Conservation (phyloP, 2,329 filamentous ascomycete species). For the Cladosporium sp. region DNA sequence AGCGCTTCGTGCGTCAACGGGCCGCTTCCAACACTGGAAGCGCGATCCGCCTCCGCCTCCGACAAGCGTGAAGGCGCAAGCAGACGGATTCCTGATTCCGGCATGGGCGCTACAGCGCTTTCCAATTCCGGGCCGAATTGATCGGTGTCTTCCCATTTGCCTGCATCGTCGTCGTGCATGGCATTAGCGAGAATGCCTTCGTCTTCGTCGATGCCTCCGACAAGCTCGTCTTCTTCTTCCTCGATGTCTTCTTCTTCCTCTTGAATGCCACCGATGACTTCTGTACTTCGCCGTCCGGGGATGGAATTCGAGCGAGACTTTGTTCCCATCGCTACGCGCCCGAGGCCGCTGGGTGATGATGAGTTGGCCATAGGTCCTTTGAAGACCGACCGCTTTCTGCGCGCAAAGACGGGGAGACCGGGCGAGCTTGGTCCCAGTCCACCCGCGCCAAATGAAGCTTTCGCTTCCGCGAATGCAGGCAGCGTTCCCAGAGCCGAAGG, state of each 20-base stretch:
- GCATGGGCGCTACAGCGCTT: not conserved
- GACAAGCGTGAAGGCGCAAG: not conserved
- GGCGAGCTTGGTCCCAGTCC: conserved; percentile 35
- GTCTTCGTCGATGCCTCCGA: conserved; percentile 6
- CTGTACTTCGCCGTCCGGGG: conserved; percentile 64
- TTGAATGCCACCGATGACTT: conserved; percentile 59
- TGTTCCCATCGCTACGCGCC: conserved; percentile 10
- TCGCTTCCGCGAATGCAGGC: conserved; percentile 25
- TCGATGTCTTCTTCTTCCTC: conserved; percentile 27
- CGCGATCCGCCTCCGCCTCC: not conserved
- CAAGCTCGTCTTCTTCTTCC: conserved; percentile 19
- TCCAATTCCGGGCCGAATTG: conserved; percentile 27
- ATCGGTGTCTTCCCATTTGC: conserved; percentile 23
- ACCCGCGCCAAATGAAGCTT: conserved; percentile 20
- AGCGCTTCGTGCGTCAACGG: conserved; percentile 30
- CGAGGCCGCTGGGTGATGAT: conserved; percentile 21
- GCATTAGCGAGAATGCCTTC: conserved; percentile 5
- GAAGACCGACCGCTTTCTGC: conserved; percentile 75
- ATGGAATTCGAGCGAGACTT: conserved; percentile 51
- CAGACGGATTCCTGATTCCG: not conserved
- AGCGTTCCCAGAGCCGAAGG: conserved; percentile 29
- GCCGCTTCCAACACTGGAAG: not conserved
- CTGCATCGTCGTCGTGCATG: conserved; percentile 18
- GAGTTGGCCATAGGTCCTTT: conserved; percentile 66
- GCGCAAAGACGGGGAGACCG: conserved; percentile 68